Evolutionary conservation across 768 basidiomycete genomes (phyloP).

Genomic region (Piloderma croceum): DNA sequence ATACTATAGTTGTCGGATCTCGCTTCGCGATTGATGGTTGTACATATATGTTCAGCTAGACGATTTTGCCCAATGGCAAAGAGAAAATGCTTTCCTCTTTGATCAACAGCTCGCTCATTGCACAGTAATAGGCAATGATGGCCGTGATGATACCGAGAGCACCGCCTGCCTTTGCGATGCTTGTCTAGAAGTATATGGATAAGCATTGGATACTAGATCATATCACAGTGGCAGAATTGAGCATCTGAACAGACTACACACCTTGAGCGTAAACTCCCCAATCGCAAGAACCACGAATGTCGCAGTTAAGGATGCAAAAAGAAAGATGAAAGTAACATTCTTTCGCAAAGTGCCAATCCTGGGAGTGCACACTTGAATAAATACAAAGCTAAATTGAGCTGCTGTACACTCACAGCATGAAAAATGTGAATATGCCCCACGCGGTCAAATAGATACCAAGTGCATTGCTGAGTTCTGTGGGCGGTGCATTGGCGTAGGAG

Average conservation of each 20-base stretch:
- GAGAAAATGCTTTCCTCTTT: slow-evolving; percentile 33
- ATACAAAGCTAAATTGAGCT: no score
- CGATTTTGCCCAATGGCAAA: slow-evolving; percentile 40
- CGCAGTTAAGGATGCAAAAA: slow-evolving; percentile 48
- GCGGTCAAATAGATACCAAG: slow-evolving; percentile 69
- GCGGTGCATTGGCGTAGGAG: slow-evolving; percentile 38
- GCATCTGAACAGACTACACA: no score
- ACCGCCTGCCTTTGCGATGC: slow-evolving; percentile 38
- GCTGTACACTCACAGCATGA: slow-evolving; percentile 50
- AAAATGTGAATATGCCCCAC: slow-evolving; percentile 69
- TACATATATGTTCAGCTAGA: no score
- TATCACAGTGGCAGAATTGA: no score
- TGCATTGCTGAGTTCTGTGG: slow-evolving; percentile 52
- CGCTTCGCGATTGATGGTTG: no score
- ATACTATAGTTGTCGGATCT: no score
- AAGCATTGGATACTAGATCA: no score
- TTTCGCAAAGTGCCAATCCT: slow-evolving; percentile 48
- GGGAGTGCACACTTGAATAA: no score
- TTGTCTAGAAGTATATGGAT: no score
- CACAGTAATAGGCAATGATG: slow-evolving; percentile 41
- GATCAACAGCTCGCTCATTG: slow-evolving; percentile 36
- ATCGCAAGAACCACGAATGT: slow-evolving; percentile 46
- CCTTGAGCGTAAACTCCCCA: slow-evolving; percentile 33
- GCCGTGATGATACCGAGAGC: slow-evolving; percentile 42
- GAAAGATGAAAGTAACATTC: slow-evolving; percentile 41